phyloP scores from a whole-genome alignment of 192 early-diverging fungal genomes.

The Kickxella alabastrina region DNA sequence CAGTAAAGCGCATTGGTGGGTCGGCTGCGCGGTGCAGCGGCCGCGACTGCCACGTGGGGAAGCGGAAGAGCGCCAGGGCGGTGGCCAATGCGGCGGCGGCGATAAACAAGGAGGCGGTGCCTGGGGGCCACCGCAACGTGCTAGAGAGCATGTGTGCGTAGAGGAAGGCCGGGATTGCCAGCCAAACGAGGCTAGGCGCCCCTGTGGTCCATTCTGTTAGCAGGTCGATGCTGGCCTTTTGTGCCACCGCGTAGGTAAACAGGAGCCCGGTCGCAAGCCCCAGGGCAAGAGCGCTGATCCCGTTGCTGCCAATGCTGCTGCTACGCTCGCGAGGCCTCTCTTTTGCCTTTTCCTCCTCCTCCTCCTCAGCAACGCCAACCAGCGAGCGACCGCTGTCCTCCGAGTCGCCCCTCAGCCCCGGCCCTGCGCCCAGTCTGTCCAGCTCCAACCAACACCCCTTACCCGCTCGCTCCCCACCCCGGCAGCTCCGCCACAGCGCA shows the following conservation, averaged over 20 bases:
- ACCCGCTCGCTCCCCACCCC: too few relatives aligned
- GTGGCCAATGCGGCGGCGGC: neutral
- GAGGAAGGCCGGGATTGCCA: neutral
- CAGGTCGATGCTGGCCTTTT: neutral
- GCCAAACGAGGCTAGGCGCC: too few relatives aligned
- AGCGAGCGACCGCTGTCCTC: neutral
- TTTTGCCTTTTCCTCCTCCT: too few relatives aligned
- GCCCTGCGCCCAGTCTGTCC: neutral
- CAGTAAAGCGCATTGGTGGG: neutral
- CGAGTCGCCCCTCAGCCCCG: neutral
- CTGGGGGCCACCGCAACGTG: slow-evolving; percentile 14
- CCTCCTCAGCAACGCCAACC: too few relatives aligned
- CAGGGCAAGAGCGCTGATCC: neutral
- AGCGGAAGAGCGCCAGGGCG: slow-evolving; percentile 9
- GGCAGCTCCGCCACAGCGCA: neutral
- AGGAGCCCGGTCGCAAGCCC: neutral
- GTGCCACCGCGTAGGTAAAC: neutral
- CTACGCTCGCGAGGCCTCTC: neutral
- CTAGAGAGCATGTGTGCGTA: too few relatives aligned
- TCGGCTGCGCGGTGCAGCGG: neutral
- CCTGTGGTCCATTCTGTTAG: neutral
- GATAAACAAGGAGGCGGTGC: neutral
- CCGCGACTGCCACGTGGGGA: slow-evolving; percentile 34
- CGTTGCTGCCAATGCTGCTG: neutral
- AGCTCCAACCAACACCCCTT: too few relatives aligned